Evolutionary conservation across 1,139 yeast genomes (phyloP), one percentile per base, ranked within the genome.

Genomic region (Suhomyces ambrosiae): DNA sequence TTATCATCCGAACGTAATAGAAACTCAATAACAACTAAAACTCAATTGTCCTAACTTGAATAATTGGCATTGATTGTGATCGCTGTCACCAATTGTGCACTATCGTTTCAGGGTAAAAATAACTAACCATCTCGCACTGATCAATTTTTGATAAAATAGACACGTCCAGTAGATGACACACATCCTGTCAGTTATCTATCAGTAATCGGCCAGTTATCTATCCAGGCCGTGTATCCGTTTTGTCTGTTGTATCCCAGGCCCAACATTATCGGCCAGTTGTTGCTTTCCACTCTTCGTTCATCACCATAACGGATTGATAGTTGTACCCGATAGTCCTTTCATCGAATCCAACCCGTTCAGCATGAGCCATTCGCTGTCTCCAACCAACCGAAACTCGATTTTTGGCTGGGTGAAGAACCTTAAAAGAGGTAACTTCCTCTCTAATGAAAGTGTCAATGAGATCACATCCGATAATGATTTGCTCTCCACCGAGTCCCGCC

Each of bases 401-500:
- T 65, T 71, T 47, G 77, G 76, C 9, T 71, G 77, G 77, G 76
- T 71, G 37, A 71, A 71, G 52, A 68, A 61, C 50, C 60, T 71
- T 48, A 71, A 68, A 50, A 58, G 66, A 35, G 66, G 68, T 35
- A 62, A 63, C 38, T 48, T 67, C 26, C 51, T 64, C 47, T 68
- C 73, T 32, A 66, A 56, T 46, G 77, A 71, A 26, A 63, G 71
- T 36, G 58, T 70, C 33, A 63, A 71, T 47, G 74, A 70, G 40
- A 52, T 66, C 23, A 48, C 57, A 27, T 68, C 69, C 34, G 65
- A 60, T 38, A 59, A 54, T 44, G 68, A 65, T 33, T 37, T 50
- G 28, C 48, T 47, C 21, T 48, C 52, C 17, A 44, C 57, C 14
- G 61, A 54, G 30, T 53, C 58, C 17, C 56, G 58, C 28, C 53